Percentiles rank a stretch among this genome's conserved stretches.
Evolutionary conservation across 139 green algal species (phyloP).

Genomic region (Medakamo hakoo): DNA sequence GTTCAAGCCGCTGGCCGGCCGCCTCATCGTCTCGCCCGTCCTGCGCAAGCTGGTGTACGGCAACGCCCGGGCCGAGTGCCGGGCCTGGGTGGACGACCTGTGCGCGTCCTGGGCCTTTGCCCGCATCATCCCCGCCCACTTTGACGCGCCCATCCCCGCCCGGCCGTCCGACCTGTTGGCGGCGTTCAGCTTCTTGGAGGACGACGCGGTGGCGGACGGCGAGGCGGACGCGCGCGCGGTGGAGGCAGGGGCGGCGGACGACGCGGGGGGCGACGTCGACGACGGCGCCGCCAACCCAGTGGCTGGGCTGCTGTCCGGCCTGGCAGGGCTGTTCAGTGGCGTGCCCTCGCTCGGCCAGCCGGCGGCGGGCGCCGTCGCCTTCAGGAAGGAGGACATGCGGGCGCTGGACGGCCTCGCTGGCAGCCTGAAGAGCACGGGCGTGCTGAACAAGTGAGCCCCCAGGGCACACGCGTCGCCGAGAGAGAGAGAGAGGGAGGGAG

Average conservation of each 20-base stretch:
- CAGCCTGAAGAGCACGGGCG: conserved; percentile 16
- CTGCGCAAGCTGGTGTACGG: conserved; percentile 76
- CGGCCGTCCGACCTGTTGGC: conserved; percentile 19
- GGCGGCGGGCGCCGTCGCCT: conserved; percentile 1
- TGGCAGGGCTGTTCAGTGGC: too few relatives aligned
- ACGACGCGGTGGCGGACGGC: conserved; percentile 3
- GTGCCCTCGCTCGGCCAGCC: too few relatives aligned
- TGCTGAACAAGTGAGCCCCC: conserved; percentile 23
- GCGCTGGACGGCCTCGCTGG: conserved; percentile 17
- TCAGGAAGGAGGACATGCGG: conserved; percentile 22
- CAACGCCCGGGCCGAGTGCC: conserved; percentile 27
- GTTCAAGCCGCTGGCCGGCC: conserved; percentile 48
- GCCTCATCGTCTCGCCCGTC: conserved; percentile 74
- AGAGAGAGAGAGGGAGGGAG: too few relatives aligned
- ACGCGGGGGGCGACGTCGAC: neutral
- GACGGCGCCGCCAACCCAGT: conserved; percentile 3
- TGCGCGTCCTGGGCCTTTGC: conserved; percentile 61
- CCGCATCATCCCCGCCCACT: conserved; percentile 78
- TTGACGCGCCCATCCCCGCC: conserved; percentile 55
- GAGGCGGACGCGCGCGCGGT: too few relatives aligned
- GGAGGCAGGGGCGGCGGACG: neutral
- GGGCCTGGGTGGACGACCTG: conserved; percentile 68
- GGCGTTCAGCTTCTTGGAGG: conserved; percentile 28
- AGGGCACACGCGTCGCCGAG: too few relatives aligned
- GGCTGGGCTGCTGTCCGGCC: too few relatives aligned